These are phyloP conservation scores for Starmerella roubikii DNA, from an alignment of 805 yeast genomes.

Conservation along the genomic window DNA sequence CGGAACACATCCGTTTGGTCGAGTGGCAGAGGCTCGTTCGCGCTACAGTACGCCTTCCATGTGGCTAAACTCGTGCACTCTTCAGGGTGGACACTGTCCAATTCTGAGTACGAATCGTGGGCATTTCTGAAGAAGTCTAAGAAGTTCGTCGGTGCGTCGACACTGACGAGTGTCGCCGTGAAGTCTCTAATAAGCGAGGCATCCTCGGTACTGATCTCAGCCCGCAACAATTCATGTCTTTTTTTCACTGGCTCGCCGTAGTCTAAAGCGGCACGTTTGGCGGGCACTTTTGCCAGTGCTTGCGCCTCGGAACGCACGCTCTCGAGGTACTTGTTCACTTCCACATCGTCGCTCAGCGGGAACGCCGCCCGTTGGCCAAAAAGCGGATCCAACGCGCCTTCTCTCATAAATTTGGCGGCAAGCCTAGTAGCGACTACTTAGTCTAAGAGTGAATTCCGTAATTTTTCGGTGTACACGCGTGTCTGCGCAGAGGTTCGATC, in stretches of 20 bases:
- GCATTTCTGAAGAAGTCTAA: background rate
- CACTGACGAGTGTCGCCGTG: background rate
- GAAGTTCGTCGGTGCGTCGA: background rate
- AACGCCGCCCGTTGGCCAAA: slow-evolving; percentile 21
- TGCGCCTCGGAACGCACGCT: slow-evolving; percentile 1
- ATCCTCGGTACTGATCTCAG: too few relatives aligned
- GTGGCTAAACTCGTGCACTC: slow-evolving; percentile 28
- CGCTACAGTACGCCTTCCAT: slow-evolving; percentile 33
- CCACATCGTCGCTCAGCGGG: slow-evolving; percentile 11
- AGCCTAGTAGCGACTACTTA: too few relatives aligned
- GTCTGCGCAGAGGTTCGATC: too few relatives aligned
- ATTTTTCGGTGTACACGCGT: too few relatives aligned
- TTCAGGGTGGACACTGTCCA: slow-evolving; percentile 3
- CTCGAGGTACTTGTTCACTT: background rate
- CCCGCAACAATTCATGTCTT: too few relatives aligned
- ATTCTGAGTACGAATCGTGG: background rate
- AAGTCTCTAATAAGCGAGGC: background rate
- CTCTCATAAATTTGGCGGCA: too few relatives aligned
- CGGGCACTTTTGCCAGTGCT: background rate
- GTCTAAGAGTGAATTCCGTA: too few relatives aligned
- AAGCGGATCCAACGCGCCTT: slow-evolving; percentile 8
- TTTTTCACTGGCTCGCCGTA: background rate
- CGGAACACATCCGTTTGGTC: slow-evolving; percentile 28
- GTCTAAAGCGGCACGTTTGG: background rate
- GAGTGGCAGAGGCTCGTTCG: slow-evolving; percentile 27